Conservation (phyloP, 345 rosid genomes). For the Eucalyptus cloeziana region DNA sequence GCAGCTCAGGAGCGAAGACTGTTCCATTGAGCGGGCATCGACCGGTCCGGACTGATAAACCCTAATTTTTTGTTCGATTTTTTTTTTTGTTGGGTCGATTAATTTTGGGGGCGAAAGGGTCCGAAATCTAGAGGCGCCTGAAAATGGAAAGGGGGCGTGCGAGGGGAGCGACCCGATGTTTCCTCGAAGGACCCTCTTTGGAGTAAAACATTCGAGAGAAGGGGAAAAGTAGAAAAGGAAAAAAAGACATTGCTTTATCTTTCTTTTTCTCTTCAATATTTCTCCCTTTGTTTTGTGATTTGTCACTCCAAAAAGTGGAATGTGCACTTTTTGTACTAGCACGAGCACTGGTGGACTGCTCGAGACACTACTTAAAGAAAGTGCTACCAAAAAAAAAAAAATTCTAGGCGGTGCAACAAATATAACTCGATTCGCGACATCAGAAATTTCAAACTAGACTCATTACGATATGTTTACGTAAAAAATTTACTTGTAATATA, state of each 20-base stretch:
- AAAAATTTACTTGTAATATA: fast-evolving
- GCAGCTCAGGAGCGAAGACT: background rate
- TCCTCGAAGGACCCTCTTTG: background rate
- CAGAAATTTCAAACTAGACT: too few relatives aligned
- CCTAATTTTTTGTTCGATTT: background rate
- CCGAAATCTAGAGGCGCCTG: background rate
- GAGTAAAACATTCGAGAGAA: background rate
- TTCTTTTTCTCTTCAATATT: background rate
- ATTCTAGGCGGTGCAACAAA: background rate
- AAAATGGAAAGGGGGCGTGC: background rate
- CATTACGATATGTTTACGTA: background rate
- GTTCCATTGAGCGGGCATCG: background rate
- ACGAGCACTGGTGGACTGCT: background rate
- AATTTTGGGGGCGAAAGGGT: background rate
- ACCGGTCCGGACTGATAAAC: background rate
- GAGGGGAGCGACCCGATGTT: background rate
- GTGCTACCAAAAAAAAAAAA: background rate
- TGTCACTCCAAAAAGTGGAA: background rate
- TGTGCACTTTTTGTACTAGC: background rate
- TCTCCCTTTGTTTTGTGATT: background rate
- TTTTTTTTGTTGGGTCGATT: background rate
- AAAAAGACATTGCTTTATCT: background rate
- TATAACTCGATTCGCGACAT: too few relatives aligned
- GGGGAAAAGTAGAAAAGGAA: fast-evolving
- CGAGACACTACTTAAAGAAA: background rate